Evolutionary conservation across 371 early-diverging fungal genomes (phyloP).

Genomic region (Mucor circinelloides): DNA sequence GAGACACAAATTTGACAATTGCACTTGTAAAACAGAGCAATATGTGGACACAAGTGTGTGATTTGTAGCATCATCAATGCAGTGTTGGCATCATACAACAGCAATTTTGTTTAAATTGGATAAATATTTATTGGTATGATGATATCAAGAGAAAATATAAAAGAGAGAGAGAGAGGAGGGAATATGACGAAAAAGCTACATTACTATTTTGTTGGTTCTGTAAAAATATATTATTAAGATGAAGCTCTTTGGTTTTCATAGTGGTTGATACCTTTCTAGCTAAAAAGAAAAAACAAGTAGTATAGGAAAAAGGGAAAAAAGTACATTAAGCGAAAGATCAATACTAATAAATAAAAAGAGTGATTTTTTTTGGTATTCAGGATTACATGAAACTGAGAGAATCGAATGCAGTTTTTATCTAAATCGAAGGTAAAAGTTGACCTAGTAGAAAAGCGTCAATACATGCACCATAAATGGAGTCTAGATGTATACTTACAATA

Average conservation of each 20-base stretch:
- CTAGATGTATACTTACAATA: slow-evolving; percentile 13
- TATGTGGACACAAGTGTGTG: too few species aligned
- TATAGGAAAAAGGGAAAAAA: neutral
- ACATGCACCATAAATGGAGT: neutral
- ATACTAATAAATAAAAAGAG: neutral
- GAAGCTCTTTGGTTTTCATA: neutral
- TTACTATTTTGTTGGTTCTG: neutral
- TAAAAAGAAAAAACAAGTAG: neutral
- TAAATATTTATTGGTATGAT: neutral
- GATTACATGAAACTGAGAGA: slow-evolving; percentile 1
- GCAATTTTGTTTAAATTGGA: neutral
- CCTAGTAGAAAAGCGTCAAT: slow-evolving; percentile 7
- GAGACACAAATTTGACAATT: too few species aligned
- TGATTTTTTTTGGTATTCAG: neutral
- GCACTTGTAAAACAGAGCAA: too few species aligned
- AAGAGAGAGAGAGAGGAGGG: neutral
- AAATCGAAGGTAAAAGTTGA: slow-evolving; percentile 38
- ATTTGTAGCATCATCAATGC: neutral
- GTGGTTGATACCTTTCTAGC: neutral
- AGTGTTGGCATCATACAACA: too few species aligned
- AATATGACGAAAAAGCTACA: neutral
- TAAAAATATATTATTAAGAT: slow-evolving; percentile 1
- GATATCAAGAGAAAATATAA: neutral
- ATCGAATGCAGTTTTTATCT: slow-evolving; percentile 15
- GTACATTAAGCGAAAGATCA: slow-evolving; percentile 2